These are phyloP conservation scores for Sclerotinia borealis DNA, from an alignment of 2,329 filamentous ascomycete species.

Conservation along the genomic window DNA sequence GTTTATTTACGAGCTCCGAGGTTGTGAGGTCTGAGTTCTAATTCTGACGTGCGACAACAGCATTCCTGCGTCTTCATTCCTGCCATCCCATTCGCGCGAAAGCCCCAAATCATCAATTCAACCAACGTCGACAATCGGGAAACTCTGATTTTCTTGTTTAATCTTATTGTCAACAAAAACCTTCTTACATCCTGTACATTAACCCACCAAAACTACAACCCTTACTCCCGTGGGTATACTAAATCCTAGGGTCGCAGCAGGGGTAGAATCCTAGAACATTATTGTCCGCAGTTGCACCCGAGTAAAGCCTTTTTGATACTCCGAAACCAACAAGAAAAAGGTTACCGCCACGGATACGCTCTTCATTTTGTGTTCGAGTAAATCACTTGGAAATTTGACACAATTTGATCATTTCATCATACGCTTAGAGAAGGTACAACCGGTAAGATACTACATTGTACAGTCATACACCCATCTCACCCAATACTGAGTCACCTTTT, in stretches of 20 bases:
- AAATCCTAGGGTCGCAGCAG: background rate
- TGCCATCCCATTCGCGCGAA: background rate
- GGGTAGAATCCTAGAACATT: background rate
- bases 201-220: background rate
- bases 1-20: background rate
- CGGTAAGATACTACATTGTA: slow-evolving; percentile 3
- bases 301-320: background rate
- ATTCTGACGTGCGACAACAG: slow-evolving; percentile 7
- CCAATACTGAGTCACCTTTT: slow-evolving; percentile 3
- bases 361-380: background rate
- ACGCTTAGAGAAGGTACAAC: background rate
- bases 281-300: background rate
- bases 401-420: background rate
- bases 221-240: background rate
- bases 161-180: background rate
- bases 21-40: background rate
- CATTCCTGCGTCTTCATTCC: slow-evolving; percentile 8
- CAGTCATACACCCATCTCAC: background rate
- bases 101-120: background rate
- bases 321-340: slow-evolving; percentile 1
- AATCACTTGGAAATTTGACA: background rate
- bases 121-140: background rate
- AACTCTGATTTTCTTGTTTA: background rate
- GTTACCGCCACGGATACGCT: background rate
- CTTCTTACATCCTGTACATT: background rate